Base-by-base conservation (phyloP, 2,329 filamentous ascomycete genomes). In the Elsinoe perseae region DNA sequence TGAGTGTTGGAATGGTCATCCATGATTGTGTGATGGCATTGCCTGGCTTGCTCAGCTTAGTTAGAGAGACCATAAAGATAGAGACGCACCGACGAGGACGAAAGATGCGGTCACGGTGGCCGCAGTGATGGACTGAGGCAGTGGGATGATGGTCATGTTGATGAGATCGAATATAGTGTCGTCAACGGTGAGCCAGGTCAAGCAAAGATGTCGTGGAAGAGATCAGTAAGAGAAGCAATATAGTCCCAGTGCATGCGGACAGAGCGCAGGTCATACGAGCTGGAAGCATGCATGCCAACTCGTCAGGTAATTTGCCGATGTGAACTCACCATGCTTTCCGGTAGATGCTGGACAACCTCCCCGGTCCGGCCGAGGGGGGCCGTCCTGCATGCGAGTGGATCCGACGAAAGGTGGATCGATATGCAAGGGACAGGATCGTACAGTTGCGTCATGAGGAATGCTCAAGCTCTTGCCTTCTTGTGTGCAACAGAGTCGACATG, bases 11-110 rank as follows among this genome's bases (percentile, higher is more conserved):
- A 34, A 77, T 71, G 14, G 73, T 74, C 75, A 78, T 78, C 66
- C 72, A 77, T 14, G 75, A 77, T 65, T 78, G 75, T 21, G 76
- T 78, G 56, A 79, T 74, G 10, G 75, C 76, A 66, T 78, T 78
- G 56, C 76, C 76, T 77, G 21, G 32, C 6, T n/a, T n/a, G n/a
- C n/a, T n/a, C n/a, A 10, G 14, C 2, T 54, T 16, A 54, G 50
- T 27, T 8, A n/a, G n/a, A 10, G 8, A 10, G 10, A 5, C 2
- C 10, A 9, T 54, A 27, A 21, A 32, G n/a, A n/a, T 8, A 25
- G 23, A 42, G 16, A 28, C 52, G 3, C 14, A 54, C 52, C 52
- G 36, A 54, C 52, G n/a, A 54, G 52, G 25, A 54, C 27, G 23
- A 54, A 54, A 14, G 34, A 42, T 20, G 21, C 21, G n/a, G 52